Base-by-base conservation (phyloP, 1,139 yeast genomes). In the Scheffersomyces illinoinensis region DNA sequence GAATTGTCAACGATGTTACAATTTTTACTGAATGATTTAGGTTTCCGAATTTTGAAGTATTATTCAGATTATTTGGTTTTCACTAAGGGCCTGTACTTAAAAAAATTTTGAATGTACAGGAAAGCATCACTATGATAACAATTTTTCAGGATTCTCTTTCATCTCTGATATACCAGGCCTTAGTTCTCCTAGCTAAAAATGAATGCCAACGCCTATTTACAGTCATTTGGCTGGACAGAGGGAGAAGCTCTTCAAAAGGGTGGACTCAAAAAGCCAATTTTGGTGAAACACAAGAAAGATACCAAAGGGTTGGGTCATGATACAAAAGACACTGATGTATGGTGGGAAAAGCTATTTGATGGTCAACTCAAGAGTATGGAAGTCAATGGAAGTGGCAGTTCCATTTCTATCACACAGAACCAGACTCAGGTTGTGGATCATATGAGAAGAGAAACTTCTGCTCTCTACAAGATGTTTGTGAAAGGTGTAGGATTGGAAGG, bases 331-430 rank as follows among this genome's bases (percentile, higher is more conserved):
- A 88, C 89, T 21, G 98, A 93, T 68, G 89, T 91, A 56, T 95
- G 99, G 99, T 95, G 99, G 99, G 98, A 95, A 66, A 83, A 90
- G 65, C 79, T 93, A 54, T 95, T 95, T 75, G 98, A 95, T 73
- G 97, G 97, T 1, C 97, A 93, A 67, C 82, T 95, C 63, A 91
- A 91, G 70, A 84, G 86, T 21, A 72, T 95, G 54, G 93, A 91
- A 59, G 95, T 93, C 7, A 77, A 70, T 43, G 70, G 67, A 17
- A 60, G 71, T 23, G 61, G 59, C 5, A 66, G 64, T 8, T 72
- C 70, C 0, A 73, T 78, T 0, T 64, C 70, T 1, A 75, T 81
- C 56, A 78, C 77, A 50, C 88, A 83, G 58, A 82, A 82, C 58
- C 81, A 80, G 59, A 76, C 67, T 5, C 67, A 68, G 23, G 78